Base-by-base conservation (phyloP, 1,284 basidiomycete genomes). In the Meripilus lineatus region DNA sequence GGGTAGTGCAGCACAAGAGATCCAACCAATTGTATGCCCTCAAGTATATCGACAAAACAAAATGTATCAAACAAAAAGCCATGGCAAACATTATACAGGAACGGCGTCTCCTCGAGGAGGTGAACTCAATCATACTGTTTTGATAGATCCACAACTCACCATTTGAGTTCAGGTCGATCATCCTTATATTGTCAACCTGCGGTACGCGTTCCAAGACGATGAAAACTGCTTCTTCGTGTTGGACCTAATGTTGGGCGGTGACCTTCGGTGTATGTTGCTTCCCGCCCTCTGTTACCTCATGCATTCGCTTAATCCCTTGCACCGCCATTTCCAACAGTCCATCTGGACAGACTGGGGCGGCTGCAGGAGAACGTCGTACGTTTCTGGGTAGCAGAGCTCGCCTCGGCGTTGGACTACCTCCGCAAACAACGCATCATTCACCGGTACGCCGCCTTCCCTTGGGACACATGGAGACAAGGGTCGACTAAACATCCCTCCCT, bases 201-300 rank as follows among this genome's bases (percentile, higher is more conserved):
- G 93, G 34, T 97, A 96, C 63, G 94, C 94, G 2, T 98, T 98
- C 63, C 94, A 98, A 65, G 94, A 98, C 59, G 94, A 98, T 58
- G 89, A 93, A 59, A 97, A 96, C 62, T 93, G 94, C 59, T 98
- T 97, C 75, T 97, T 97, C 69, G 93, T 97, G 7, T 71, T 97
- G 45, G 94, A 98, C 63, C 75, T 97, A 38, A 97, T 98, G 94
- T 71, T 97, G 1, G 94, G 94, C 20, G 94, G 94, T 7, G 93
- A 97, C 66, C 66, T 98, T 54, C 75, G 94, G 53, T 97, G 90
- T 93, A 61, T 57, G 89, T 72, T 26, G 18, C 14, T 26, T 18
- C 44, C 10, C 41, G 22, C 21, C 21, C 36, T 25, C 18, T 38
- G 13, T 4, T 10, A 26, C 32, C 15, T 42, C 50, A 36, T 39